Evolutionary conservation across 2,329 filamentous ascomycete species (phyloP).

Genomic region (Phoma sp.): DNA sequence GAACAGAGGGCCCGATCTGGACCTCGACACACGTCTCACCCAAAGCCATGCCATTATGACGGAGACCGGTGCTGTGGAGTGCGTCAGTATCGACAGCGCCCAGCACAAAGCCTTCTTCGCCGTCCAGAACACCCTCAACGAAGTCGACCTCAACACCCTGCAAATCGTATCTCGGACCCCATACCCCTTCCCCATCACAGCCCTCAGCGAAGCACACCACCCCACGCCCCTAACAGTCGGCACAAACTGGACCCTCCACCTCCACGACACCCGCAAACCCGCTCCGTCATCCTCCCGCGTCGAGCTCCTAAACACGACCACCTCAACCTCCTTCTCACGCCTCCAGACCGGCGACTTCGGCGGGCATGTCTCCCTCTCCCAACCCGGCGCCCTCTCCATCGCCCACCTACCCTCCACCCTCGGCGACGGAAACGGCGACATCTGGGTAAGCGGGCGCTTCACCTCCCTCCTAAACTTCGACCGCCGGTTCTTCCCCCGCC

Average conservation of each 20-base stretch:
- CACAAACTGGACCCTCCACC: slow-evolving; percentile 79
- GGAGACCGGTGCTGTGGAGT: slow-evolving; percentile 78
- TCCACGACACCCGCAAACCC: slow-evolving; percentile 75
- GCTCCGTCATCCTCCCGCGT: slow-evolving; percentile 26
- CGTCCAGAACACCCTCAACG: slow-evolving; percentile 76
- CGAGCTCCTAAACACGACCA: slow-evolving; percentile 40
- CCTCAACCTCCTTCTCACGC: slow-evolving; percentile 38
- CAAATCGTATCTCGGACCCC: slow-evolving; percentile 71
- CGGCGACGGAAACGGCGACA: slow-evolving; percentile 72
- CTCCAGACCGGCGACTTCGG: slow-evolving; percentile 59
- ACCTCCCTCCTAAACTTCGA: slow-evolving; percentile 90
- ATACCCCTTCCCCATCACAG: slow-evolving; percentile 84
- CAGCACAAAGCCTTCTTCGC: slow-evolving; percentile 78
- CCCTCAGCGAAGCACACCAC: slow-evolving; percentile 73
- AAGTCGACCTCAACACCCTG: slow-evolving; percentile 80
- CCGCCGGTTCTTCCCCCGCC: slow-evolving; percentile 79
- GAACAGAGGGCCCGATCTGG: slow-evolving; percentile 54
- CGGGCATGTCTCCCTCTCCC: slow-evolving; percentile 74
- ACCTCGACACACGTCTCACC: slow-evolving; percentile 54
- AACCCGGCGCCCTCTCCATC: slow-evolving; percentile 83
- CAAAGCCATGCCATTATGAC: slow-evolving; percentile 66
- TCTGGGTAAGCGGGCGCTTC: slow-evolving; percentile 89
- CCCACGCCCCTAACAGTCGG: slow-evolving; percentile 81
- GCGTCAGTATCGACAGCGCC: slow-evolving; percentile 77
- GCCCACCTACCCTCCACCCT: slow-evolving; percentile 73